Percentiles rank a stretch among this genome's conserved stretches.
Conservation (phyloP, 2,329 filamentous ascomycete species). For the Phyllosticta citriasiana region DNA sequence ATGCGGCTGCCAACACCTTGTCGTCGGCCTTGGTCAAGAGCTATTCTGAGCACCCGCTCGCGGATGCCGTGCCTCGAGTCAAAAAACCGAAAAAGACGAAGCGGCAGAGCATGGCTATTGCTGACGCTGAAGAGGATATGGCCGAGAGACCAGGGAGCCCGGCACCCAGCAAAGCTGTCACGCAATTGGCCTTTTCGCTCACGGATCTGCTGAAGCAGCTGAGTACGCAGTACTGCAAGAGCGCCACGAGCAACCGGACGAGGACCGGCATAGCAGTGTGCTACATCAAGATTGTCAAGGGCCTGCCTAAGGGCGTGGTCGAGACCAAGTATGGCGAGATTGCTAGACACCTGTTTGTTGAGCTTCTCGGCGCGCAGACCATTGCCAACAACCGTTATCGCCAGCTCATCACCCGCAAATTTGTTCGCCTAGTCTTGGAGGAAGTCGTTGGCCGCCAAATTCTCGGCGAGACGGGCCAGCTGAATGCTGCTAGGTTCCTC, state of each 20-base stretch:
- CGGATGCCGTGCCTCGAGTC: constrained; percentile 45
- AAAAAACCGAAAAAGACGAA: constrained; percentile 66
- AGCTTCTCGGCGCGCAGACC: constrained; percentile 65
- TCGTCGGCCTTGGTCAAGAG: constrained; percentile 74
- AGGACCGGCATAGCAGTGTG: constrained; percentile 79
- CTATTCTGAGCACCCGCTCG: constrained; percentile 53
- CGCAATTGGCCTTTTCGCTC: constrained; percentile 62
- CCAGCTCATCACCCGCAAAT: constrained; percentile 72
- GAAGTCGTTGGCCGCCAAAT: constrained; percentile 72
- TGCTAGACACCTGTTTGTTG: constrained; percentile 67
- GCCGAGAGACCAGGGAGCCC: constrained; percentile 60
- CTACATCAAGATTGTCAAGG: constrained; percentile 71
- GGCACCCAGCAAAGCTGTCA: constrained; percentile 61
- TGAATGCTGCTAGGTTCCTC: constrained; percentile 68
- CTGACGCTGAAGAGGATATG: constrained; percentile 64
- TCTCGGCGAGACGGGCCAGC: constrained; percentile 79
- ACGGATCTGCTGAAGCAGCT: constrained; percentile 69
- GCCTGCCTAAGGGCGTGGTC: constrained; percentile 71
- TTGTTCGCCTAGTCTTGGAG: constrained; percentile 73
- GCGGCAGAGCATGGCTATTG: constrained; percentile 47
- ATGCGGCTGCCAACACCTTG: constrained; percentile 77
- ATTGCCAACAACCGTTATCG: constrained; percentile 81
- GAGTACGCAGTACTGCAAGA: constrained; percentile 68
- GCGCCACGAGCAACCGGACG: constrained; percentile 67
- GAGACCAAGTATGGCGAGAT: constrained; percentile 76